These are phyloP conservation scores for Aspergillus pseudoterreus DNA, from an alignment of 2,329 filamentous ascomycete genomes.

Conservation along the genomic window DNA sequence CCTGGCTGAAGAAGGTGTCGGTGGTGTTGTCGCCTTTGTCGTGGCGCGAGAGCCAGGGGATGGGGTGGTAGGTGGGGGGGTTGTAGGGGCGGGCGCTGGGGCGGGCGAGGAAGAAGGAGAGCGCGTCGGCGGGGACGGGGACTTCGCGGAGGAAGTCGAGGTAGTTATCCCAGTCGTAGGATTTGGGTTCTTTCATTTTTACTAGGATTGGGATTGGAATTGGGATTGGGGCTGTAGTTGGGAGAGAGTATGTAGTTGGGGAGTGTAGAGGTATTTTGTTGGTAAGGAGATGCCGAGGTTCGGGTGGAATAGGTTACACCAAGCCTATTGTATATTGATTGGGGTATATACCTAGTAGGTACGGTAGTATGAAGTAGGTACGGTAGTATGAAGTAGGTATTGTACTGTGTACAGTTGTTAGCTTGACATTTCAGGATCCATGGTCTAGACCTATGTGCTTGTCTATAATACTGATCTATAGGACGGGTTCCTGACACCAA, in stretches of 20 bases:
- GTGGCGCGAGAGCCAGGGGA: not conserved
- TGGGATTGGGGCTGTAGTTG: not conserved
- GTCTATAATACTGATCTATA: no score
- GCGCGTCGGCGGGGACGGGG: not conserved
- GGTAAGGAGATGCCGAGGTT: not conserved
- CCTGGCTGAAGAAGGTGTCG: not conserved
- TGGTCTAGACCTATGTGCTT: no score
- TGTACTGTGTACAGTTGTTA: no score
- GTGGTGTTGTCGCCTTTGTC: slow-evolving; percentile 1
- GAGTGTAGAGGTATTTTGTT: not conserved
- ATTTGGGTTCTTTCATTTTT: not conserved
- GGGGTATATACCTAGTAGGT: no score
- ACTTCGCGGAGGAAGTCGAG: not conserved
- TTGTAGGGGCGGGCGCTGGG: not conserved
- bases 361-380: no score
- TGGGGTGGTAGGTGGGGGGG: not conserved
- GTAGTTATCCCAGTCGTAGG: slow-evolving; percentile 1
- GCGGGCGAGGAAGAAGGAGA: not conserved
- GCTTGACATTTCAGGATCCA: no score
- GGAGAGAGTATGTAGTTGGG: no score
- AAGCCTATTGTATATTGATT: no score
- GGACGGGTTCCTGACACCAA: no score
- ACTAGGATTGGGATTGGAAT: not conserved
- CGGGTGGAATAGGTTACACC: no score
- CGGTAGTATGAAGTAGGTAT: no score